Base-by-base conservation (phyloP, 805 yeast species). In the Candida silvicultrix region DNA sequence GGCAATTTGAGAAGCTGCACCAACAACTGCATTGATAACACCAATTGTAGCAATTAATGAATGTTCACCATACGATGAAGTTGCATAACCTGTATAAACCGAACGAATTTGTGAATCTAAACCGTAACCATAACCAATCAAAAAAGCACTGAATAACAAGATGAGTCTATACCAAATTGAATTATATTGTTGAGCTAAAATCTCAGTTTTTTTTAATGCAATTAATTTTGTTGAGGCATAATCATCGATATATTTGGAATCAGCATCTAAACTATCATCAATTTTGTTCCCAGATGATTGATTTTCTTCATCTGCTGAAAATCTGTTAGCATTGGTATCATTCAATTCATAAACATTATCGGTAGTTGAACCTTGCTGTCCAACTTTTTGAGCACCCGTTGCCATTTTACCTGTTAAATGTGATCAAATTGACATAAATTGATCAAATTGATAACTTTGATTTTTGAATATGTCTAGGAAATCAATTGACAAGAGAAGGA, bases 1-100 rank as follows among this genome's bases (percentile, higher is more conserved):
- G 5, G 77, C 70, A 4, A 84, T 80, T 57, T 80, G 85, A 4
- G 84, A 72, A 16, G 83, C 87, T 22, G 86, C 85, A 41, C 78
- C 84, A 43, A 80, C 73, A 36, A 83, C 85, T 28, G 76, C 66
- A 45, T 73, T 70, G 49, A 82, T 71, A 25, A 80, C 83, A 49
- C 75, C 71, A 47, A 83, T 73, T 3, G 88, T 77, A 6, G 88
- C 71, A 39, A 74, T 60, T 46, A 79, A 65, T 8, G 87, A 75
- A 57, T 82, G 85, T 14, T 60, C 54, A 23, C 70, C 47, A 63
- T 77, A 83, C 14, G 81, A 71, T 41, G 69, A 61, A 9, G 85
- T 73, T 15, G 87, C 89, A 49, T 70, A 71, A 4, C 74, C 58
- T 52, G 79, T 81, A 58, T 71, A 78, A 16, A 70, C 66, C 42